Percentiles rank a stretch among this genome's conserved stretches.
Conservation (phyloP, 768 basidiomycete species). For the Boletus pseudopeckii region DNA sequence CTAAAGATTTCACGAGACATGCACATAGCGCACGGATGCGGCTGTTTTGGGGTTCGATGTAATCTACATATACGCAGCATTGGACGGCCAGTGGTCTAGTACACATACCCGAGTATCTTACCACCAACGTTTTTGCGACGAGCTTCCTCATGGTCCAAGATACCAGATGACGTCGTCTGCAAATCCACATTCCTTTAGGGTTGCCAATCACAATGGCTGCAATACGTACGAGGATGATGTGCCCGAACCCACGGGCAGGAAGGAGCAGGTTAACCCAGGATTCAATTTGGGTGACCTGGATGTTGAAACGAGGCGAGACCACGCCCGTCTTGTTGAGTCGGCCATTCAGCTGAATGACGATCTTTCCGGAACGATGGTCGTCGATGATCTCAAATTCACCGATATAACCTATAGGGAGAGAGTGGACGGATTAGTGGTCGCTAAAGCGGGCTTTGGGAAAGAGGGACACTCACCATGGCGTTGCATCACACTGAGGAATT, state of each 20-base stretch:
- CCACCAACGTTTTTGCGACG: constrained; percentile 98
- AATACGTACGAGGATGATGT: constrained; percentile 82
- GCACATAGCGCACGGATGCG: background rate
- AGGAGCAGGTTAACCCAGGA: constrained; percentile 96
- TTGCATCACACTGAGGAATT: constrained; percentile 98
- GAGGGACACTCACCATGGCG: constrained; percentile 75
- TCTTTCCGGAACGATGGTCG: constrained; percentile 97
- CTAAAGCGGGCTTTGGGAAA: background rate
- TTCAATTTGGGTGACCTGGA: constrained; percentile 90
- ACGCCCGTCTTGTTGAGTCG: constrained; percentile 99
- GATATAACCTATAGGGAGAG: constrained; percentile 72
- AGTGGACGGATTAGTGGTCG: background rate
- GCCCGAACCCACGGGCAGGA: constrained; percentile 94
- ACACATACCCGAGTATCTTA: constrained; percentile 90
- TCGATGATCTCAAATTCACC: constrained; percentile 99
- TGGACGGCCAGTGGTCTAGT: constrained; percentile 45
- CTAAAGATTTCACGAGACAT: background rate
- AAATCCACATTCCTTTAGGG: background rate
- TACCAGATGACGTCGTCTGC: constrained; percentile 95
- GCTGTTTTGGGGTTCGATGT: constrained; percentile 15
- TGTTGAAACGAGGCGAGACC: constrained; percentile 98
- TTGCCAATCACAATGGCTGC: background rate
- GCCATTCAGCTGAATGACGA: constrained; percentile 97
- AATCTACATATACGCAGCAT: constrained; percentile 21
- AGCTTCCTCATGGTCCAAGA: constrained; percentile 98